Evolutionary conservation across 768 basidiomycete genomes (phyloP), one percentile per base, ranked within the genome.

Genomic region (Dentipellis sp.): DNA sequence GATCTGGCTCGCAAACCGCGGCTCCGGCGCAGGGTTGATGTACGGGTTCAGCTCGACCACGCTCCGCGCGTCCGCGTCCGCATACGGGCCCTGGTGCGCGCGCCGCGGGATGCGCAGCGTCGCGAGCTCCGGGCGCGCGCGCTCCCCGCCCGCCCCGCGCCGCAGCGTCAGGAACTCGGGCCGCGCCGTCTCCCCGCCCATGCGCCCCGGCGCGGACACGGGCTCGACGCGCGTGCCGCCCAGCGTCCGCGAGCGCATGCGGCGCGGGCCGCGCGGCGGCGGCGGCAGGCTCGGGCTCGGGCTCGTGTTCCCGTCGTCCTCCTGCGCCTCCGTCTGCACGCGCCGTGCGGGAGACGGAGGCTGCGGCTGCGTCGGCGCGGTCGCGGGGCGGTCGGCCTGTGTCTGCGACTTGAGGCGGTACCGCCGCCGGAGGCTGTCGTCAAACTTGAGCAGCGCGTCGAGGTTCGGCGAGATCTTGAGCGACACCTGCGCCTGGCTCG

Each of bases 11-110:
- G 54, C 50, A 59, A 34, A 61, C 37, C 65, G 57, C 45, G 64
- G 58, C 2, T 58, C 61, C 16, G 74, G 74, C 5, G 72, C 58
- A 1, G 72, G 72, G 57, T 73, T 74, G 58, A 73, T 65, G 55
- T 66, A 72, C 11, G 72, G 70, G 56, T 73, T 74, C 29, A 64
- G 58, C 57, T 21, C 16, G 54, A 56, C 5, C 35, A 9, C 7
- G 17, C 12, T n/a, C 34, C 29, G 16, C 38, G n/a, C 29, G 7
- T 37, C 22, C 2, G 39, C 39, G 14, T 17, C 1, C 39, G 39
- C 7, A 40, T 12, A 11, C 17, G 10, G 14, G 39, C 39, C 5
- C 39, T 40, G 14, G 39, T 14, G 39, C 39, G 39, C 39, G 39
- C 39, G 10, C 39, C 39, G 39, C 39, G 39, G 39, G 12, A 17